Conservation (phyloP, 2,329 filamentous ascomycete genomes). For the Nakataea oryzae region DNA sequence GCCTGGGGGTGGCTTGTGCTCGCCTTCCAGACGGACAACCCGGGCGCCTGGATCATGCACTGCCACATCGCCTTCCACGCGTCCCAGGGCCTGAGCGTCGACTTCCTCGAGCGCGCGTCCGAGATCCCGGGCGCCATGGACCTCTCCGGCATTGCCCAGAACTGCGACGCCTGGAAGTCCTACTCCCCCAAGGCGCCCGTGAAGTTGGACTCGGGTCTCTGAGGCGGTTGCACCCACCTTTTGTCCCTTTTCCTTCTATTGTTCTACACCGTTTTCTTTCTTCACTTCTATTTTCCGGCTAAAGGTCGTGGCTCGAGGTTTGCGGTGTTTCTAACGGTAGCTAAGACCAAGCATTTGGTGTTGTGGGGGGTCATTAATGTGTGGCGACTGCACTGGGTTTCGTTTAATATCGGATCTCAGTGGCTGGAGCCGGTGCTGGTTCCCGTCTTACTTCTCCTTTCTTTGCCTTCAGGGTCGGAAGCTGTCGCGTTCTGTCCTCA, state of each 20-base stretch:
- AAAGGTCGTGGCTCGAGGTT: not conserved
- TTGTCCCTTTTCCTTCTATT: not conserved
- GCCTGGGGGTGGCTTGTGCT: slow-evolving; percentile 33
- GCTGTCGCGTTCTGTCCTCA: not conserved
- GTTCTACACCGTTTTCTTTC: not conserved
- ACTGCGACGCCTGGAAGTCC: slow-evolving; percentile 7
- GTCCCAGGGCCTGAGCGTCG: slow-evolving; percentile 34
- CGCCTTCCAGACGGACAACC: slow-evolving; percentile 38
- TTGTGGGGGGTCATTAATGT: not conserved
- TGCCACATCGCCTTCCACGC: slow-evolving; percentile 42
- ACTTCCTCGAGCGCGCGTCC: slow-evolving; percentile 32
- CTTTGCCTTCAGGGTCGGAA: not conserved
- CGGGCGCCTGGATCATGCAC: slow-evolving; percentile 37
- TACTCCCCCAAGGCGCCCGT: slow-evolving; percentile 10
- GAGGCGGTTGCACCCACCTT: not conserved
- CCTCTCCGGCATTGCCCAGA: slow-evolving; percentile 2
- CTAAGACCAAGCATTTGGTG: not conserved
- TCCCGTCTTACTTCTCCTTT: not conserved
- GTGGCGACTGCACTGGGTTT: too few relatives aligned
- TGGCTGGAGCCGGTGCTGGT: too few relatives aligned
- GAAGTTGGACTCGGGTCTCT: slow-evolving; percentile 8
- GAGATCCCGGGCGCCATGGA: slow-evolving; percentile 7
- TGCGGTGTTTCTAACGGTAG: too few relatives aligned
- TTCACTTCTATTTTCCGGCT: not conserved
- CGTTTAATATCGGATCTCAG: too few relatives aligned